These are phyloP conservation scores for Vigna angularis DNA, from an alignment of 306 rosid genomes.

Conservation along the genomic window DNA sequence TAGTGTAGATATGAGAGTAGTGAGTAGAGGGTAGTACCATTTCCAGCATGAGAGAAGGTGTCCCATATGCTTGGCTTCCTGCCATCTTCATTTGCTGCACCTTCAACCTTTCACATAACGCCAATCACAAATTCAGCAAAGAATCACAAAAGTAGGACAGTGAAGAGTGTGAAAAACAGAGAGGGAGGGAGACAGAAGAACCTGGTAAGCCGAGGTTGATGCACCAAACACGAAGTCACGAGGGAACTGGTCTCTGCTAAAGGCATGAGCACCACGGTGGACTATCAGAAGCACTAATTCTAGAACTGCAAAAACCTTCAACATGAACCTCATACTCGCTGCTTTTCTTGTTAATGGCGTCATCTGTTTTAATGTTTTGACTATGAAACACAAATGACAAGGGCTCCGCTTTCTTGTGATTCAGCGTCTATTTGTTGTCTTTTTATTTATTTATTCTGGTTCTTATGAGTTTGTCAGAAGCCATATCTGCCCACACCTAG, in stretches of 20 bases:
- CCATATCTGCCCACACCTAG: no score
- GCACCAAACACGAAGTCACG: conserved; percentile 70
- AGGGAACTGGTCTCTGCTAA: conserved; percentile 66
- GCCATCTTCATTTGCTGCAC: no score
- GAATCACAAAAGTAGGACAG: not conserved
- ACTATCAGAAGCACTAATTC: not conserved
- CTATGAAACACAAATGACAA: no score
- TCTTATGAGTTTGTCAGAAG: no score
- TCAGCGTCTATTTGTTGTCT: no score
- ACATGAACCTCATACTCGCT: not conserved
- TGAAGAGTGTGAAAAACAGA: not conserved
- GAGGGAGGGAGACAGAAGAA: not conserved
- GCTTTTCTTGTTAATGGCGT: not conserved
- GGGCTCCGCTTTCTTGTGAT: no score
- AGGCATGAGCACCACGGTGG: not conserved
- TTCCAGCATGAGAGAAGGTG: no score
- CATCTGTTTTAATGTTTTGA: not conserved
- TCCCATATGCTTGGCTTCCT: no score
- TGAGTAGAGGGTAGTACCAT: no score
- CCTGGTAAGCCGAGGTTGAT: conserved; percentile 76
- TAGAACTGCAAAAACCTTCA: conserved; percentile 7
- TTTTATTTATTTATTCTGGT: no score
- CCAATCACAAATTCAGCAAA: not conserved
- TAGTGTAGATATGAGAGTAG: no score
- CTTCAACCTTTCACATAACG: conserved; percentile 43